These are phyloP conservation scores for Paramecium sexaurelia DNA, from an alignment of 73 alveolate species.

Conservation along the genomic window DNA sequence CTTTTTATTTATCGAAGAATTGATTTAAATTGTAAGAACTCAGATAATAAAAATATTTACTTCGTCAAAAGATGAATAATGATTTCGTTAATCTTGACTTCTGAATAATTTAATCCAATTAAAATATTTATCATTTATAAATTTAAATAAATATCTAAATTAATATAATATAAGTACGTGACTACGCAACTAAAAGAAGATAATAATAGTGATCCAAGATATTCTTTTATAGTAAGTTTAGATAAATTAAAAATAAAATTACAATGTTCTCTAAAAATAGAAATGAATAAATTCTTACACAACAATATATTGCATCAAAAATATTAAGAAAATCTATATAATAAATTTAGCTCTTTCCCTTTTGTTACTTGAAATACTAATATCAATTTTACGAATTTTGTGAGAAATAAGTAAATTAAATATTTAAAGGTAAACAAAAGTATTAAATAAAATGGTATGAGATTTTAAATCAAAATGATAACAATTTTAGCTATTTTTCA, in stretches of 20 bases:
- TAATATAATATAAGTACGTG: background rate
- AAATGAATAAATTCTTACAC: background rate
- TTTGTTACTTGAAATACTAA: background rate
- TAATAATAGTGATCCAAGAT: background rate
- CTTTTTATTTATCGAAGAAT: background rate
- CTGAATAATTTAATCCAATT: background rate
- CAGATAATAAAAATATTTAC: background rate
- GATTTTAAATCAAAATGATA: background rate
- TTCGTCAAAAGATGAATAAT: background rate
- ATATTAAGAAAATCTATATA: background rate
- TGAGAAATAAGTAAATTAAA: background rate
- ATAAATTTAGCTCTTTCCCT: background rate
- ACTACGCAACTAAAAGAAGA: background rate
- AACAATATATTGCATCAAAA: background rate
- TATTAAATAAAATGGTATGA: background rate
- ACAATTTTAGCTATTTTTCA: background rate
- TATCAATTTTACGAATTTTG: background rate
- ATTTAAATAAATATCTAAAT: background rate
- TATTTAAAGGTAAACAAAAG: background rate
- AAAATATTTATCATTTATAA: background rate
- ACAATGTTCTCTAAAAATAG: background rate
- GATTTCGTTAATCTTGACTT: background rate
- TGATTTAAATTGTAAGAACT: conserved; percentile 11
- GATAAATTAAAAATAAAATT: background rate
- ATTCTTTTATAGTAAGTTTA: background rate